Conservation (phyloP, 495 filamentous ascomycete genomes). For the Gamarada debralockiae region DNA sequence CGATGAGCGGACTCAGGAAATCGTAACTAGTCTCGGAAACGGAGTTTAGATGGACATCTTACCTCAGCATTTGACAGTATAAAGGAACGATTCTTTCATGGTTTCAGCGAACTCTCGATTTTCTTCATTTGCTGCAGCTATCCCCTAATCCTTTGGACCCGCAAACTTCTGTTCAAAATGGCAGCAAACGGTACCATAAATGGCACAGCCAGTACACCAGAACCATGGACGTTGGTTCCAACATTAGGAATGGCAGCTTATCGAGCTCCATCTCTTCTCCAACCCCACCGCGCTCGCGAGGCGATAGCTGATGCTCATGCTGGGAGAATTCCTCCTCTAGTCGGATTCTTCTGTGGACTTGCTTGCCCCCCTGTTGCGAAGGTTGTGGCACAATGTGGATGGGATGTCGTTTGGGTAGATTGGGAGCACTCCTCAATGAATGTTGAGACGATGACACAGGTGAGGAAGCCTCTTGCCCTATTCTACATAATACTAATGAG, state of each 20-base stretch:
- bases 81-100: no score
- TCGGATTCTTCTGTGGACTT: slow-evolving; percentile 36
- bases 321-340: slow-evolving; percentile 35
- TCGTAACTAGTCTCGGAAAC: no score
- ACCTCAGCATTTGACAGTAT: no score
- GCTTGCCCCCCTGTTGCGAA: slow-evolving; percentile 31
- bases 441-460: slow-evolving; percentile 41
- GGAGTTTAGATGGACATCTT: no score
- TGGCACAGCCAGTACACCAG: no score
- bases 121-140: no score
- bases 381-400: slow-evolving; percentile 34
- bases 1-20: no score
- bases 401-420: slow-evolving; percentile 39
- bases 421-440: slow-evolving; percentile 40
- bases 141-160: no score
- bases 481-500: not conserved
- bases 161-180: no score
- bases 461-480: not conserved
- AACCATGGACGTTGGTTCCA: not conserved
- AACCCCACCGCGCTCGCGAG: slow-evolving; percentile 39
- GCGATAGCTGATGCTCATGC: slow-evolving; percentile 41
- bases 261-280: slow-evolving; percentile 36
- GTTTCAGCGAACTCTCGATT: no score
- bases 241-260: slow-evolving; percentile 34
- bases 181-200: no score